Evolutionary conservation across 768 basidiomycete species (phyloP).

Genomic region (Trametes elegans): DNA sequence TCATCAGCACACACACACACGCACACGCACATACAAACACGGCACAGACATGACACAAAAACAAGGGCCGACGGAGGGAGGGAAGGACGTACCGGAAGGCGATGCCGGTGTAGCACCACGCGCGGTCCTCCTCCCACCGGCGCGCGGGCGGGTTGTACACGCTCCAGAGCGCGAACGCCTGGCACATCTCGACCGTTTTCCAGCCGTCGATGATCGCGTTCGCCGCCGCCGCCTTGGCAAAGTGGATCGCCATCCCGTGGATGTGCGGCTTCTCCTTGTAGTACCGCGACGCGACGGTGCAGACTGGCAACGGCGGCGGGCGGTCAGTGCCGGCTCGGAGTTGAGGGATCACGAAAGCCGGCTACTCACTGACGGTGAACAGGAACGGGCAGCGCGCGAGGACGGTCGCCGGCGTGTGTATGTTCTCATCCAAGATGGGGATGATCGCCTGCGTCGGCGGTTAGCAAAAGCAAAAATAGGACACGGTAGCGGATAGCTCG

Average conservation of each 20-base stretch:
- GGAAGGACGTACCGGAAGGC: constrained; percentile 51
- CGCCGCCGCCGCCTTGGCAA: constrained; percentile 60
- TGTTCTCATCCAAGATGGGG: constrained; percentile 53
- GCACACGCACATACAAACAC: too few species aligned
- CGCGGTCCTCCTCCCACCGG: constrained; percentile 68
- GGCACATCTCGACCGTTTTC: constrained; percentile 73
- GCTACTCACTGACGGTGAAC: constrained; percentile 51
- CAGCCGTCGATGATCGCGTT: constrained; percentile 57
- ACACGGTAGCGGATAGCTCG: not conserved
- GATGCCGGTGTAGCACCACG: constrained; percentile 71
- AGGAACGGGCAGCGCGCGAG: constrained; percentile 57
- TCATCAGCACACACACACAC: not conserved
- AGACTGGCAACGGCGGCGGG: constrained; percentile 46
- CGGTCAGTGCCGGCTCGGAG: constrained; percentile 13
- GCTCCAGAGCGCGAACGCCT: constrained; percentile 70
- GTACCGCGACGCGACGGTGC: constrained; percentile 67
- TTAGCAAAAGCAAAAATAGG: constrained; percentile 26
- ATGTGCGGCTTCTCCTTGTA: constrained; percentile 54
- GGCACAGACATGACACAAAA: too few species aligned
- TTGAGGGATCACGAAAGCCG: not conserved
- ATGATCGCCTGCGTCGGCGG: constrained; percentile 47
- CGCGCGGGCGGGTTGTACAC: constrained; percentile 61
- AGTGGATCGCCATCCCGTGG: constrained; percentile 56
- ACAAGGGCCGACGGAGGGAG: too few species aligned
- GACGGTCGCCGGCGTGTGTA: constrained; percentile 52